phyloP scores from a whole-genome alignment of 805 yeast genomes.

The Zygoascus tannicola region DNA sequence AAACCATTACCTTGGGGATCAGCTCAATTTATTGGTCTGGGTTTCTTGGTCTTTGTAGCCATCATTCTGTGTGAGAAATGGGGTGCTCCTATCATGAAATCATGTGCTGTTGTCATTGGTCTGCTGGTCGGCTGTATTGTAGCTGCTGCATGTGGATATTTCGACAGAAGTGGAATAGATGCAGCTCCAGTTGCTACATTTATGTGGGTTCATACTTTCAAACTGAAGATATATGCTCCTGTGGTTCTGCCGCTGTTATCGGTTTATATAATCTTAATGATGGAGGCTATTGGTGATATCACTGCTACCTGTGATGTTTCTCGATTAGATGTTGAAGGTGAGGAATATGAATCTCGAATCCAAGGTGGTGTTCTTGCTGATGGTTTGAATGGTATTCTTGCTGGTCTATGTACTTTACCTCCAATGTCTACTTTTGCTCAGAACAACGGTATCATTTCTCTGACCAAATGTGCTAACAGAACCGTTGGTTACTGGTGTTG shows the following conservation, averaged over 20 bases:
- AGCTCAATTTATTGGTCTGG: constrained; percentile 78
- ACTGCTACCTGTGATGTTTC: constrained; percentile 93
- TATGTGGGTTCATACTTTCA: constrained; percentile 82
- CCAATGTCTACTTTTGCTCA: constrained; percentile 92
- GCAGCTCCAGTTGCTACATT: constrained; percentile 77
- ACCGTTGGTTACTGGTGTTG: constrained; percentile 73
- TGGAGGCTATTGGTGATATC: constrained; percentile 93
- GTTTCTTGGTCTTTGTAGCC: constrained; percentile 68
- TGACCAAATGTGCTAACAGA: constrained; percentile 87
- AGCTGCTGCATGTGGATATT: constrained; percentile 85
- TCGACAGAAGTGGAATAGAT: constrained; percentile 46
- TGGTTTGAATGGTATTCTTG: constrained; percentile 68
- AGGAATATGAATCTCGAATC: constrained; percentile 67
- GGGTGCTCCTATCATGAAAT: constrained; percentile 91
- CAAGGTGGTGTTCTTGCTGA: constrained; percentile 93
- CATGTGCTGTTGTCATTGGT: constrained; percentile 86
- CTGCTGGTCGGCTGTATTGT: constrained; percentile 82
- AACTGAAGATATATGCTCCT: constrained; percentile 69
- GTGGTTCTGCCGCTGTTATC: constrained; percentile 79
- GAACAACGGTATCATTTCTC: constrained; percentile 88
- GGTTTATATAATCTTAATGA: constrained; percentile 69
- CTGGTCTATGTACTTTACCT: constrained; percentile 75
- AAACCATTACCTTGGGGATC: constrained; percentile 69
- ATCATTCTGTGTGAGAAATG: constrained; percentile 73
- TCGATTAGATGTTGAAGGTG: constrained; percentile 75